Conservation (phyloP, 2,329 filamentous ascomycete species). For the Sclerotinia spermophila region DNA sequence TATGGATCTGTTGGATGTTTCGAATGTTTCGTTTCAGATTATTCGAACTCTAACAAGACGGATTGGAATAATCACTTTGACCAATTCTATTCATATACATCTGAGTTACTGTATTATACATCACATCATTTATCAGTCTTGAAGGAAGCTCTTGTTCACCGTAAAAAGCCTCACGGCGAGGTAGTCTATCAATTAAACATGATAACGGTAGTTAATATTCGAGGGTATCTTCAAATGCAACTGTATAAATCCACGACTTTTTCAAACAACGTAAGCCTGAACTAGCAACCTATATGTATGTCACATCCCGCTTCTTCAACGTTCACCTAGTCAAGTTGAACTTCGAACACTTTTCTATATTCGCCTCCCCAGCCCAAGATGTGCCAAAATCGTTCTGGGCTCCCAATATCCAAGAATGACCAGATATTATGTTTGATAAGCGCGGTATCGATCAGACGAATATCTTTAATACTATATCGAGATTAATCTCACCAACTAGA, state of each 20-base stretch:
- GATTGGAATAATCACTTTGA: background rate
- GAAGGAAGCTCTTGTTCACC: background rate
- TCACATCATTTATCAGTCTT: too few species aligned
- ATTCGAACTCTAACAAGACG: background rate
- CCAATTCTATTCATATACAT: background rate
- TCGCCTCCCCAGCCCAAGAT: too few species aligned
- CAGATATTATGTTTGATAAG: background rate
- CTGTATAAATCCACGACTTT: background rate
- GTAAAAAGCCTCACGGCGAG: background rate
- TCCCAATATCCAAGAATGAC: background rate
- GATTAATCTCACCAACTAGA: background rate
- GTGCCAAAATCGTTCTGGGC: background rate
- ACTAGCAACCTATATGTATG: background rate
- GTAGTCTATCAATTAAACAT: background rate
- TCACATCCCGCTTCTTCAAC: background rate
- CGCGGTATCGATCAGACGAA: background rate
- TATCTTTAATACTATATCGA: background rate
- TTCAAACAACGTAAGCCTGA: background rate
- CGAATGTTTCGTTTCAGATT: background rate
- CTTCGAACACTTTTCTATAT: background rate
- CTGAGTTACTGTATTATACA: background rate
- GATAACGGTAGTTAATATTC: background rate
- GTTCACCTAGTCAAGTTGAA: background rate
- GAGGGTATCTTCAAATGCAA: conserved; percentile 7
- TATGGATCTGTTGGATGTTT: background rate